A percentile compares a stretch with the other conserved stretches of the same genome.
Evolutionary conservation across 139 green algal genomes (phyloP).

Genomic region (Chlamydomonas schloesseri): DNA sequence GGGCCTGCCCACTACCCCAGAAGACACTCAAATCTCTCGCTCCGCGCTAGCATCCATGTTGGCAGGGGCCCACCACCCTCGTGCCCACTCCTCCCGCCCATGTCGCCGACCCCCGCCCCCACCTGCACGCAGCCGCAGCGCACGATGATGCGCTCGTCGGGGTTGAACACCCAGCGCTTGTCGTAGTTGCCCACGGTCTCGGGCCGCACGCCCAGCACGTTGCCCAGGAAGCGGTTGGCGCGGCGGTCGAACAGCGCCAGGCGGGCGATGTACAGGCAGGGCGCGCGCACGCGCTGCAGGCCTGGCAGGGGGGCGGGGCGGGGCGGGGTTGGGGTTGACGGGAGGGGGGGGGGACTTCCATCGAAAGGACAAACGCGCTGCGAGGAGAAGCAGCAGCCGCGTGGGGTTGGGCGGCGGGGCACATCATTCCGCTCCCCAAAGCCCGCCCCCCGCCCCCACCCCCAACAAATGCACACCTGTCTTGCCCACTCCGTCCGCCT

Average conservation of each 20-base stretch:
- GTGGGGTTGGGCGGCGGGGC: no score
- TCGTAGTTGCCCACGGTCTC: conserved; percentile 36
- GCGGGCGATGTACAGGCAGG: conserved; percentile 53
- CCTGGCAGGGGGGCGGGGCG: conserved; percentile 20
- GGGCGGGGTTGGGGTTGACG: no score
- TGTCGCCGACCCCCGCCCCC: neutral
- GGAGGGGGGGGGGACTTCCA: neutral
- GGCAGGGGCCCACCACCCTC: no score
- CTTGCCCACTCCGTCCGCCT: conserved; percentile 51
- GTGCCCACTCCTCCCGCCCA: neutral
- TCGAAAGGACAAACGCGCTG: neutral
- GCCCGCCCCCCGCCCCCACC: no score
- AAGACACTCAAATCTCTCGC: no score
- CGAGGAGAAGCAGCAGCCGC: no score
- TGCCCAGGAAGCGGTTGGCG: conserved; percentile 62
- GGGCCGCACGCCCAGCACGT: conserved; percentile 57
- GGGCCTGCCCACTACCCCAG: no score
- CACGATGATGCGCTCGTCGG: conserved; percentile 47
- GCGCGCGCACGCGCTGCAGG: conserved; percentile 33
- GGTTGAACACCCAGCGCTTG: conserved; percentile 55
- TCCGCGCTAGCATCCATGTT: no score
- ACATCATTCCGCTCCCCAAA: no score
- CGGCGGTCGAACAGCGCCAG: conserved; percentile 57
- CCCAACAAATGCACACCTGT: conserved; percentile 38
- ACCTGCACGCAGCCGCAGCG: conserved; percentile 58